phyloP scores from a whole-genome alignment of 345 rosid species.

The Conringia planisiliqua region DNA sequence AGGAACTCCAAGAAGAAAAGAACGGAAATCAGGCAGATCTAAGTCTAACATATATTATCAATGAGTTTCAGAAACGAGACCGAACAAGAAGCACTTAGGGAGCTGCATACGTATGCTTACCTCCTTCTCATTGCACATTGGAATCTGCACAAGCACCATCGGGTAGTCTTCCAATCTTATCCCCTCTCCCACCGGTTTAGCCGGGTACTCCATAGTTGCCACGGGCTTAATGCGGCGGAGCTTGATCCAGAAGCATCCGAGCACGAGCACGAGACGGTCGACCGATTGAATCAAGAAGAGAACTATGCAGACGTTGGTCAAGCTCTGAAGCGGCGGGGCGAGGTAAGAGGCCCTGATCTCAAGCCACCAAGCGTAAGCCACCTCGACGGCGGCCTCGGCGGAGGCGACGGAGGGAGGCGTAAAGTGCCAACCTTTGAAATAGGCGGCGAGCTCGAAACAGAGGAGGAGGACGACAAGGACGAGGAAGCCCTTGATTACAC shows the following conservation, averaged over 20 bases:
- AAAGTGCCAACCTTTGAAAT: constrained; percentile 91
- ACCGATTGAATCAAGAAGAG: constrained; percentile 80
- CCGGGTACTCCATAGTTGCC: constrained; percentile 41
- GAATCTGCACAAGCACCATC: constrained; percentile 91
- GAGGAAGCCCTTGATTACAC: constrained; percentile 53
- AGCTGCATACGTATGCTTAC: constrained; percentile 33
- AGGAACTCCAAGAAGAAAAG: constrained; percentile 3
- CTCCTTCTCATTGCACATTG: constrained; percentile 99
- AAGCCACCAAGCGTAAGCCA: constrained; percentile 67
- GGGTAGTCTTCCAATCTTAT: constrained; percentile 48
- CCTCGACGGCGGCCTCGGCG: constrained; percentile 54
- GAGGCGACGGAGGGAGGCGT: constrained; percentile 68
- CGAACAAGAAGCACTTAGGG: neutral
- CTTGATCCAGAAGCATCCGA: constrained; percentile 84
- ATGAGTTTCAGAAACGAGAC: neutral
- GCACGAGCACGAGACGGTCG: constrained; percentile 62
- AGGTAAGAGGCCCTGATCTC: constrained; percentile 61
- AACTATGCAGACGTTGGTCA: constrained; percentile 71
- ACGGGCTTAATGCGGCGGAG: constrained; percentile 60
- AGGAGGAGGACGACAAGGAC: constrained; percentile 49
- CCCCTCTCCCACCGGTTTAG: neutral
- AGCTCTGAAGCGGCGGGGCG: constrained; percentile 76
- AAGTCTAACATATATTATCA: no score
- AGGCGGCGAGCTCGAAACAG: constrained; percentile 69
- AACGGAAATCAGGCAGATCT: neutral